A percentile compares a stretch with the other conserved stretches of the same genome.
Conservation (phyloP, 129 eudicot species). For the Arctium lappa region DNA sequence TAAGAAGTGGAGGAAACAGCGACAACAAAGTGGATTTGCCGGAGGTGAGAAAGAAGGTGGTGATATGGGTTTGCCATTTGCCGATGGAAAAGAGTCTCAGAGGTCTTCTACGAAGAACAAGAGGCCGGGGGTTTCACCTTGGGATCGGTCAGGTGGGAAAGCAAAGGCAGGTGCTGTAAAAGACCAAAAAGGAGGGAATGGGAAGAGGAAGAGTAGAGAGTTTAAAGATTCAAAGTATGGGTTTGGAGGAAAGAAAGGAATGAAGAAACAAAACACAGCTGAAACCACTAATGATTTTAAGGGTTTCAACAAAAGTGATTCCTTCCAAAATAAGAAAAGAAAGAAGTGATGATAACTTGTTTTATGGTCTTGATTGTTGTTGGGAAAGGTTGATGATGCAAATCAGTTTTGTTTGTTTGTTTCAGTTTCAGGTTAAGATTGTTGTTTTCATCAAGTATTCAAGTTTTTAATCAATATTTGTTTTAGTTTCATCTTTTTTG, state of each 20-base stretch:
- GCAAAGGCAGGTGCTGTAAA: constrained; percentile 45
- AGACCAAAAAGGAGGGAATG: constrained; percentile 47
- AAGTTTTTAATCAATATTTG: constrained; percentile 7
- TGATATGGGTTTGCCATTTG: too few species aligned
- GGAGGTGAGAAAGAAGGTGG: too few species aligned
- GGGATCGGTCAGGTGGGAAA: too few species aligned
- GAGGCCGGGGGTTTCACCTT: too few species aligned
- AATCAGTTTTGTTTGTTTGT: not conserved
- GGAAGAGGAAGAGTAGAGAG: constrained; percentile 62
- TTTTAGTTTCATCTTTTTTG: not conserved
- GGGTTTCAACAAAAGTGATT: constrained; percentile 45
- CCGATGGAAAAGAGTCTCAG: too few species aligned
- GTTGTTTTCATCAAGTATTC: not conserved
- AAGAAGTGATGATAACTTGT: constrained; percentile 35
- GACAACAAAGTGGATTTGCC: too few species aligned
- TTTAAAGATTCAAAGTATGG: constrained; percentile 69
- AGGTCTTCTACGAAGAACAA: too few species aligned
- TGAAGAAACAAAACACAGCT: constrained; percentile 90
- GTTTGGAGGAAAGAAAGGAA: constrained; percentile 83
- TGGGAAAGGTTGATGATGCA: too few species aligned
- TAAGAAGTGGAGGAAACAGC: too few species aligned
- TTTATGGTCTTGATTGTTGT: too few species aligned
- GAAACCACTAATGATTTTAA: constrained; percentile 71
- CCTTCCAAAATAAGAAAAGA: constrained; percentile 51
- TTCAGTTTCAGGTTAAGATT: constrained; percentile 2